Percentiles rank a stretch among this genome's conserved stretches.
Evolutionary conservation across 2,329 filamentous ascomycete species (phyloP).

Genomic region (Immersiporthe knoxdaviesiana): DNA sequence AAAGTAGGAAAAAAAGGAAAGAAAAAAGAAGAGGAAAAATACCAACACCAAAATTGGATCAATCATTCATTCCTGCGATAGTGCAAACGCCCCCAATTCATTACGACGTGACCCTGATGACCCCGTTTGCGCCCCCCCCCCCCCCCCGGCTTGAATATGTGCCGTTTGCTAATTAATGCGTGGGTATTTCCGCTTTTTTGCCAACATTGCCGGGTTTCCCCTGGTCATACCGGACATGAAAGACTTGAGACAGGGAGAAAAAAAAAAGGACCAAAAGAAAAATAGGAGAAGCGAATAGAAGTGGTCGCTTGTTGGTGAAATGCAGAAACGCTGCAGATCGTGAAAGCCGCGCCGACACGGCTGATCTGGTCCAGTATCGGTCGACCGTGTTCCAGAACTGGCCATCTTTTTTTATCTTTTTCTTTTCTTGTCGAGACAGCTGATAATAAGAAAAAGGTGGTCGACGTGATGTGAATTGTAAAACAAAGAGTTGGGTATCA

Average conservation of each 20-base stretch:
- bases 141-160: too few relatives aligned
- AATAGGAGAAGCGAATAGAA: neutral
- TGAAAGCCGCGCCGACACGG: neutral
- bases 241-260: neutral
- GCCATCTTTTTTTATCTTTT: neutral
- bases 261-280: too few relatives aligned
- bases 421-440: neutral
- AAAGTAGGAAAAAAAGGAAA: neutral
- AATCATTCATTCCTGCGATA: neutral
- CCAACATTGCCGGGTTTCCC: constrained; percentile 1
- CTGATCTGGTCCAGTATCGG: neutral
- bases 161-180: constrained; percentile 5
- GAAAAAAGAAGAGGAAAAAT: neutral
- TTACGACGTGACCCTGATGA: neutral
- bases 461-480: constrained; percentile 12
- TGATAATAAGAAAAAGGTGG: neutral
- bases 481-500: constrained; percentile 28
- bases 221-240: constrained; percentile 9
- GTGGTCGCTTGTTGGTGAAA: neutral
- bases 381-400: neutral
- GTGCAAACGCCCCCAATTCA: neutral
- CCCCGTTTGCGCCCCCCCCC: constrained; percentile 1
- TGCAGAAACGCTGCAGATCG: constrained; percentile 4
- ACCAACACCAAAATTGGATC: neutral
- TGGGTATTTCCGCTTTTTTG: neutral